A percentile compares a stretch with the other conserved stretches of the same genome.
Conservation (phyloP, 2,329 filamentous ascomycete genomes). For the Sporothrix inflata region DNA sequence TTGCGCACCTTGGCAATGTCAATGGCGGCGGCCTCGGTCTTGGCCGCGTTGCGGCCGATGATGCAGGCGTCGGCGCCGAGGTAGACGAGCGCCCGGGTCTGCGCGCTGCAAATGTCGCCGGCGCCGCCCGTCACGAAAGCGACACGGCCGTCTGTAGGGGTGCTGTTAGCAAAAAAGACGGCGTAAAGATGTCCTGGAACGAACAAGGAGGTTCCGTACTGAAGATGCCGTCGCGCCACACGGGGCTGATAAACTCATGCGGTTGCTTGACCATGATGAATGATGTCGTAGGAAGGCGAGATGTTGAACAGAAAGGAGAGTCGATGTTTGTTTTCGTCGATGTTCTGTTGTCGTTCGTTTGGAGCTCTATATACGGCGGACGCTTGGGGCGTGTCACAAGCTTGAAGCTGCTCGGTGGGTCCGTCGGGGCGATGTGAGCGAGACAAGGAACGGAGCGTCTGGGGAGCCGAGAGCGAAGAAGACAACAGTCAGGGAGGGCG, state of each 20-base stretch:
- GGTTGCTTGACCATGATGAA: slow-evolving; percentile 27
- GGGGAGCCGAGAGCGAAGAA: background rate
- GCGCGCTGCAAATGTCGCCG: slow-evolving; percentile 90
- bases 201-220: no score
- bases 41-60: slow-evolving; percentile 83
- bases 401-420: background rate
- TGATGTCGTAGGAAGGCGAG: background rate
- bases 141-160: slow-evolving; percentile 72
- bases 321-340: background rate
- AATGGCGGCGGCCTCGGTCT: slow-evolving; percentile 78
- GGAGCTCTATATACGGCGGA: background rate
- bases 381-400: background rate
- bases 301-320: background rate
- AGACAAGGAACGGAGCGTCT: background rate
- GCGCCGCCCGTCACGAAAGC: slow-evolving; percentile 95
- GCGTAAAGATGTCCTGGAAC: background rate
- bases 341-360: background rate
- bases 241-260: slow-evolving; percentile 75
- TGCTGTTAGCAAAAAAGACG: background rate
- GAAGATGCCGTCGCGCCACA: slow-evolving; percentile 89
- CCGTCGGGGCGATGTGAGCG: slow-evolving; percentile 1
- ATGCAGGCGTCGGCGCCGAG: slow-evolving; percentile 94
- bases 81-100: slow-evolving; percentile 87
- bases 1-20: slow-evolving; percentile 79
- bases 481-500: no score